Evolutionary conservation across 2,329 filamentous ascomycete species (phyloP), one percentile per base, ranked within the genome.

Genomic region (Claviceps digitariae): DNA sequence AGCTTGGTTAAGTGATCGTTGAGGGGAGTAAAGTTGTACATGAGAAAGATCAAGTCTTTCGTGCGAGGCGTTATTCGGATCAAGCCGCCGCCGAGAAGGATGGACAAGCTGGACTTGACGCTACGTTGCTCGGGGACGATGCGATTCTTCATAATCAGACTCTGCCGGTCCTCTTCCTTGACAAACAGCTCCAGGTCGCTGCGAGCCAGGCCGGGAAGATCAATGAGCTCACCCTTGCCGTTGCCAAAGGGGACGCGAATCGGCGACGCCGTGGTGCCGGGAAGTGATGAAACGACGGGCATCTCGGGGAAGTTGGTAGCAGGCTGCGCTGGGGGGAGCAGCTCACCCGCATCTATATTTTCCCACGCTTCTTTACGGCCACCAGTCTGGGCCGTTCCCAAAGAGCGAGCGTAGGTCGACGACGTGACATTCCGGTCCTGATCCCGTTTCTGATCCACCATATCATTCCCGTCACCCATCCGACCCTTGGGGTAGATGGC

Each of bases 191-290:
- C 84, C 7, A 97, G 73, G 17, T 82, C 78, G 27, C 82, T 84
- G 47, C 93, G 83, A 9, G 83, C 79, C 36, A 98, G 73, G 0
- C 93, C 93, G 0, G 93, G 93, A 15, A 98, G 76, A 65, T 98
- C 93, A 61, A 98, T 88, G 36, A 98, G 75, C 67, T 98, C 94
- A 53, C 93, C 93, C 62, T 82, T 86, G 25, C 87, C 86, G 55
- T 81, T 82, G 47, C 90, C 90, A 64, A 93, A 98, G 0, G 90
- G 89, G 20, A 97, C 82, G 29, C 93, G 84, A 60, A 98, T 97
- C 0, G 93, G 93, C 0, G 90, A 95, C 2, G 90, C 93, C 1
- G 93, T 98, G 0, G 93, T 98, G 10, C 94, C 93, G 0, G 93
- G 88, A 2, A 96, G 75, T 4, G 87, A 79, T 0, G 90, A 95